phyloP scores from a whole-genome alignment of 2,329 filamentous ascomycete genomes.

The Beauveria scarabaeidicola region DNA sequence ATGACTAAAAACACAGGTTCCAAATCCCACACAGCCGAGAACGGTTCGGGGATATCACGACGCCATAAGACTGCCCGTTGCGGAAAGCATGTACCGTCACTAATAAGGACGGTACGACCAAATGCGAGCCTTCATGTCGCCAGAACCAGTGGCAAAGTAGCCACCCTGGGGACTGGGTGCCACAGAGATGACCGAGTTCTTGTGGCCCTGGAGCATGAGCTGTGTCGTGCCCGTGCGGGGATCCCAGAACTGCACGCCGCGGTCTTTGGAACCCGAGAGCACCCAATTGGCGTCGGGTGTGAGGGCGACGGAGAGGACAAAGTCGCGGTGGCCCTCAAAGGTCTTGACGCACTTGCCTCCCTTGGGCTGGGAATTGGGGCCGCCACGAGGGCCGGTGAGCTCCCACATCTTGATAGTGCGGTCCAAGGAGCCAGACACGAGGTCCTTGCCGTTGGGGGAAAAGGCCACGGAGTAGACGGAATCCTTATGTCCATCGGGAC shows the following conservation, averaged over 20 bases:
- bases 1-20: background rate
- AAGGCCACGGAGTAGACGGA: slow-evolving; percentile 96
- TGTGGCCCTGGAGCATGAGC: slow-evolving; percentile 97
- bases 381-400: slow-evolving; percentile 63
- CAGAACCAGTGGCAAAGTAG: slow-evolving; percentile 91
- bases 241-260: slow-evolving; percentile 98
- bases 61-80: background rate
- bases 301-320: slow-evolving; percentile 89
- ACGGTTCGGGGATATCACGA: background rate
- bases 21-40: slow-evolving; percentile 1
- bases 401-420: slow-evolving; percentile 99
- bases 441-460: slow-evolving; percentile 82
- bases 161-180: slow-evolving; percentile 83
- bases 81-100: background rate
- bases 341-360: slow-evolving; percentile 92
- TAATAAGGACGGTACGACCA: slow-evolving; percentile 68
- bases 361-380: slow-evolving; percentile 60
- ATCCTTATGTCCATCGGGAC: slow-evolving; percentile 89
- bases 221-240: slow-evolving; percentile 87
- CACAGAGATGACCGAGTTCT: slow-evolving; percentile 97
- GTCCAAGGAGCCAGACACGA: slow-evolving; percentile 90
- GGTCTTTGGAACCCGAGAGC: slow-evolving; percentile 92
- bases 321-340: slow-evolving; percentile 96
- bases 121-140: slow-evolving; percentile 95
- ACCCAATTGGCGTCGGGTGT: slow-evolving; percentile 95